These are phyloP conservation scores for Picochlorum costavermella DNA, from an alignment of 139 green algal genomes.

Conservation along the genomic window DNA sequence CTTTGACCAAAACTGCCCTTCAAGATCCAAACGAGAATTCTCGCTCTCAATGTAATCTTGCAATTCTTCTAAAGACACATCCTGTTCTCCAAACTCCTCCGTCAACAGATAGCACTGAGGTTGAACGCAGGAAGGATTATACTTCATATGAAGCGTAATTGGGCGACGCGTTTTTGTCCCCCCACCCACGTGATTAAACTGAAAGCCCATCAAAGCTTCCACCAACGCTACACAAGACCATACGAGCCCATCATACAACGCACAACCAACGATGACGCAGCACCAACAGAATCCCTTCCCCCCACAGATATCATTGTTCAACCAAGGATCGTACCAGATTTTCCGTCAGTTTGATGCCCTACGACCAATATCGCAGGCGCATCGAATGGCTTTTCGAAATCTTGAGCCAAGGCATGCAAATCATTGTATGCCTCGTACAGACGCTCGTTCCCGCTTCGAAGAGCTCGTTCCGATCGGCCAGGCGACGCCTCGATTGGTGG, in stretches of 20 bases:
- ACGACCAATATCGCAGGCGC: constrained; percentile 91
- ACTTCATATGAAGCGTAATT: constrained; percentile 97
- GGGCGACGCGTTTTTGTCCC: constrained; percentile 92
- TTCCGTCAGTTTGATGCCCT: constrained; percentile 94
- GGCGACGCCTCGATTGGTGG: constrained; percentile 27
- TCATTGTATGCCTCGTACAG: constrained; percentile 93
- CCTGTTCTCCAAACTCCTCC: constrained; percentile 72
- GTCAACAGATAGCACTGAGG: constrained; percentile 82
- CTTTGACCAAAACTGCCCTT: constrained; percentile 82
- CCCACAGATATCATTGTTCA: too few species aligned
- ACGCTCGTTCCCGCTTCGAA: constrained; percentile 66
- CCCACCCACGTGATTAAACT: constrained; percentile 96
- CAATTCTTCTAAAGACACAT: constrained; percentile 78
- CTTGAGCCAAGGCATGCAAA: constrained; percentile 78
- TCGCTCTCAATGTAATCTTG: constrained; percentile 87
- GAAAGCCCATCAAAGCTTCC: constrained; percentile 94
- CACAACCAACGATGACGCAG: background rate
- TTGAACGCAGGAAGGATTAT: constrained; percentile 70
- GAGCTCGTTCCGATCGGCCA: constrained; percentile 34
- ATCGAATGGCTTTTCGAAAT: constrained; percentile 94
- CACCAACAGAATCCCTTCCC: background rate
- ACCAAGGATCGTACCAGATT: constrained; percentile 51
- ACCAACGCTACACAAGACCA: constrained; percentile 62
- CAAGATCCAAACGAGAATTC: constrained; percentile 75
- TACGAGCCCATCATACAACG: background rate